These are phyloP conservation scores for Globisporangium nagaii DNA, from an alignment of 352 stramenopile species.

Conservation along the genomic window DNA sequence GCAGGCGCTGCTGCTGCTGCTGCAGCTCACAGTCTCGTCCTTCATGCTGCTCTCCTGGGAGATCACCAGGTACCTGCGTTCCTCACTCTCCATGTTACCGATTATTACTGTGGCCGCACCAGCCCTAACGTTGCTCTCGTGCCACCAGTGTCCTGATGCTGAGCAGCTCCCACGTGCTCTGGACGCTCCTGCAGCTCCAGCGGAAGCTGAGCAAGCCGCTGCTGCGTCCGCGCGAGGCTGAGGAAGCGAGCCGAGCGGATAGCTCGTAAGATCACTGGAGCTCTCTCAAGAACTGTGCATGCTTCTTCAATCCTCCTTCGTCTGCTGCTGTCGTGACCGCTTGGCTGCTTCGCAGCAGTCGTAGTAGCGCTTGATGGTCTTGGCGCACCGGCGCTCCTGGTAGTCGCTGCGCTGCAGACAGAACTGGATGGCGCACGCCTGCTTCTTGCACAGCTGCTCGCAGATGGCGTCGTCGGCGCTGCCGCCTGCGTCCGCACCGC, in stretches of 20 bases:
- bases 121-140: neutral
- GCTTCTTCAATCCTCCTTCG: too few species aligned
- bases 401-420: slow-evolving; percentile 72
- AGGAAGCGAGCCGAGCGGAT: too few species aligned
- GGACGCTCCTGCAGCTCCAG: slow-evolving; percentile 27
- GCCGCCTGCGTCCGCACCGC: neutral
- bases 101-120: neutral
- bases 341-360: slow-evolving; percentile 60
- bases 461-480: slow-evolving; percentile 20
- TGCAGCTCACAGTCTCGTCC: slow-evolving; percentile 17
- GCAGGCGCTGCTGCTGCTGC: slow-evolving; percentile 26
- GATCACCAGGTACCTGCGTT: slow-evolving; percentile 28
- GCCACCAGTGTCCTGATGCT: slow-evolving; percentile 29
- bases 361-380: slow-evolving; percentile 64
- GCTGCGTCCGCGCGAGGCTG: neutral
- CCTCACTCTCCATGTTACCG: neutral
- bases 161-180: slow-evolving; percentile 44
- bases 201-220: slow-evolving; percentile 13
- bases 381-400: slow-evolving; percentile 62
- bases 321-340: slow-evolving; percentile 19
- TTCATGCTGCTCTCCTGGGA: slow-evolving; percentile 34
- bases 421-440: slow-evolving; percentile 78
- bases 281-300: too few species aligned
- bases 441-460: slow-evolving; percentile 59
- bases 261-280: too few species aligned